Conservation (phyloP, 2,329 filamentous ascomycete species). For the Fusarium pininemorale region DNA sequence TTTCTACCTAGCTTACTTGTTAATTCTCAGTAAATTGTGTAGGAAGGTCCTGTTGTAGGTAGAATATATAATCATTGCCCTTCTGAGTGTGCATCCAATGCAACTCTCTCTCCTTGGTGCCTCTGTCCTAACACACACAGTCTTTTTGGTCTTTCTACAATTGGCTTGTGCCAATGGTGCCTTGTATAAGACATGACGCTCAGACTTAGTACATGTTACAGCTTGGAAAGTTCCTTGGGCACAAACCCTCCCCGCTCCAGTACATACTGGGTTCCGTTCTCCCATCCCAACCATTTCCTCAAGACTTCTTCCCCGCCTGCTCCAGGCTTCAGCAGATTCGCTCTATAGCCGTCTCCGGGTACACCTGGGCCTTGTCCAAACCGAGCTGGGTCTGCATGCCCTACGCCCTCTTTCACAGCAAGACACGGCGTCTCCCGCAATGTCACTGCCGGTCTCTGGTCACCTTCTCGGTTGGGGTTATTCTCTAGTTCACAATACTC, state of each 20-base stretch:
- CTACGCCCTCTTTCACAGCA: slow-evolving; percentile 62
- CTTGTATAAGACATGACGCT: background rate
- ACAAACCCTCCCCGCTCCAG: slow-evolving; percentile 70
- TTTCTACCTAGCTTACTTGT: slow-evolving; percentile 15
- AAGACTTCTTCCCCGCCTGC: slow-evolving; percentile 77
- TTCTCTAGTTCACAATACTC: slow-evolving; percentile 75
- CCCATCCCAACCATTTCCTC: slow-evolving; percentile 80
- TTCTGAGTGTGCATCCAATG: background rate
- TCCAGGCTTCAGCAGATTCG: slow-evolving; percentile 68
- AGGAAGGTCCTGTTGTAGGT: slow-evolving; percentile 37
- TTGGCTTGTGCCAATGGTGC: background rate
- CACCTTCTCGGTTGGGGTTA: slow-evolving; percentile 62
- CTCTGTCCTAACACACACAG: background rate
- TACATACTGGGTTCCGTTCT: slow-evolving; percentile 75
- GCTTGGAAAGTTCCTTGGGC: slow-evolving; percentile 49
- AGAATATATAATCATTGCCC: slow-evolving; percentile 40
- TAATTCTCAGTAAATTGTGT: slow-evolving; percentile 11
- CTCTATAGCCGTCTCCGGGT: slow-evolving; percentile 73
- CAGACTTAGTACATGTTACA: slow-evolving; percentile 34
- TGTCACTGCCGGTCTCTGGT: slow-evolving; percentile 76
- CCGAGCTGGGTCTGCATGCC: slow-evolving; percentile 45
- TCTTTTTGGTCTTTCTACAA: background rate
- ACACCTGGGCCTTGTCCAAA: slow-evolving; percentile 73
- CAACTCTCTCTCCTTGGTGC: background rate
- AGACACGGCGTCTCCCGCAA: slow-evolving; percentile 75